Percentiles rank a stretch among this genome's conserved stretches.
phyloP scores from a whole-genome alignment of 1,139 yeast species.

The Hyphopichia buzzinii region DNA sequence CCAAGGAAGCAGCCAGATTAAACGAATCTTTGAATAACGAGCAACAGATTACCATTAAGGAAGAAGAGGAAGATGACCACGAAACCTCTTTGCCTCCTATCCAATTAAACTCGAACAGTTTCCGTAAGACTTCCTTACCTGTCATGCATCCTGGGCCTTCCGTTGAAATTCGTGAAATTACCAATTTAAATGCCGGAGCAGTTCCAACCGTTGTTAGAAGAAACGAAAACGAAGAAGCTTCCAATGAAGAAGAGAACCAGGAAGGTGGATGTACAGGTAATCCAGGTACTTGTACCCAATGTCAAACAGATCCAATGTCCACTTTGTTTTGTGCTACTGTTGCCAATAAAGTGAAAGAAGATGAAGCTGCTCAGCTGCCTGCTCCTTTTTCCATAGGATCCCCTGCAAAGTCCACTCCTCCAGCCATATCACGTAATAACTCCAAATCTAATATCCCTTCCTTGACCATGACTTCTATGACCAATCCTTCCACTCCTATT shows the following conservation, averaged over 20 bases:
- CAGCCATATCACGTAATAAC: constrained; percentile 13
- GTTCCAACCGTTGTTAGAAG: constrained; percentile 35
- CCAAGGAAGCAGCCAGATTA: constrained; percentile 51
- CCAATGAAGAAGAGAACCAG: constrained; percentile 9
- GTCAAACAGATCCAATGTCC: constrained; percentile 86
- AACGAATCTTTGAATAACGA: constrained; percentile 25
- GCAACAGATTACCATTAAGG: constrained; percentile 7
- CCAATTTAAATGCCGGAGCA: constrained; percentile 43
- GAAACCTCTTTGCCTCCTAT: constrained; percentile 38
- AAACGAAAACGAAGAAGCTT: constrained; percentile 12
- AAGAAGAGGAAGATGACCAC: constrained; percentile 17
- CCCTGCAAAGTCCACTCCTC: constrained; percentile 6
- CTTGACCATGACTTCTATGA: constrained; percentile 12
- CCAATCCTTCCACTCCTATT: constrained; percentile 21
- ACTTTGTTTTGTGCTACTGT: constrained; percentile 84
- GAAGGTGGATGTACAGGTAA: constrained; percentile 71
- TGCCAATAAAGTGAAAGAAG: constrained; percentile 51
- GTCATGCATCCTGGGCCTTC: constrained; percentile 70
- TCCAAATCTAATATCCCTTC: constrained; percentile 13
- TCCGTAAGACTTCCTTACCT: constrained; percentile 44
- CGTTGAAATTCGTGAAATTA: constrained; percentile 47
- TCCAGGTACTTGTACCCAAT: constrained; percentile 84
- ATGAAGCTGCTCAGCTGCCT: constrained; percentile 7
- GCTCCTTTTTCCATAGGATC: constrained; percentile 8
- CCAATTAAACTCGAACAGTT: constrained; percentile 21